Evolutionary conservation across 164 flowering plant species (phyloP).

Genomic region (Vitis amurensis): DNA sequence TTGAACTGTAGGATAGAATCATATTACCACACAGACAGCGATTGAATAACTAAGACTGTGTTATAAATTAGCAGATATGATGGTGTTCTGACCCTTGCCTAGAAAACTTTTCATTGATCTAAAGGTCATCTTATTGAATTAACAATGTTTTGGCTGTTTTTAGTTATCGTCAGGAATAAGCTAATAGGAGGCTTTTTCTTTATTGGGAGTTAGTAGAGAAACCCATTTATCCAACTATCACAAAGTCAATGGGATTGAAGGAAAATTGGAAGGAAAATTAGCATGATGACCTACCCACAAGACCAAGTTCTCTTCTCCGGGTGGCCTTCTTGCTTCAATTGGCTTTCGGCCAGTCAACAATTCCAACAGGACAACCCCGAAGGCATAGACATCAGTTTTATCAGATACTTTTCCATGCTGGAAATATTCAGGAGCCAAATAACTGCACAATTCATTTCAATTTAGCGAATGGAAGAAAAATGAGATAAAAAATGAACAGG

Average conservation of each 20-base stretch:
- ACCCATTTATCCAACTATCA: neutral
- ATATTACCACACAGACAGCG: too few relatives aligned
- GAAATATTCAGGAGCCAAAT: constrained; percentile 95
- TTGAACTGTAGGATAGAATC: too few relatives aligned
- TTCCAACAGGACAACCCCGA: constrained; percentile 87
- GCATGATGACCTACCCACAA: constrained; percentile 61
- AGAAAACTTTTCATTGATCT: too few relatives aligned
- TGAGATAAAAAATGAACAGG: neutral
- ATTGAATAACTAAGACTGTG: too few relatives aligned
- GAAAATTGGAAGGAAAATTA: neutral
- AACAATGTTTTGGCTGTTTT: too few relatives aligned
- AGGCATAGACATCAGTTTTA: constrained; percentile 90
- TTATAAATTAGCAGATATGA: too few relatives aligned
- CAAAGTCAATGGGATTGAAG: neutral
- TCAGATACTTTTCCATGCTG: constrained; percentile 96
- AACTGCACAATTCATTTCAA: constrained; percentile 41
- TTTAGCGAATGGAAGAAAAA: neutral
- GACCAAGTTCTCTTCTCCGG: constrained; percentile 83
- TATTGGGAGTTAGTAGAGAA: too few relatives aligned
- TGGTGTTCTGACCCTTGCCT: too few relatives aligned
- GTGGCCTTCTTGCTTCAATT: constrained; percentile 66
- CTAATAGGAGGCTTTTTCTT: too few relatives aligned
- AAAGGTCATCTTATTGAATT: too few relatives aligned
- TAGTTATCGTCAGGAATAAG: too few relatives aligned
- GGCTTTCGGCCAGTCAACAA: constrained; percentile 86